Base-by-base conservation (phyloP, 208 protist species). In the Trypanosoma avium region DNA sequence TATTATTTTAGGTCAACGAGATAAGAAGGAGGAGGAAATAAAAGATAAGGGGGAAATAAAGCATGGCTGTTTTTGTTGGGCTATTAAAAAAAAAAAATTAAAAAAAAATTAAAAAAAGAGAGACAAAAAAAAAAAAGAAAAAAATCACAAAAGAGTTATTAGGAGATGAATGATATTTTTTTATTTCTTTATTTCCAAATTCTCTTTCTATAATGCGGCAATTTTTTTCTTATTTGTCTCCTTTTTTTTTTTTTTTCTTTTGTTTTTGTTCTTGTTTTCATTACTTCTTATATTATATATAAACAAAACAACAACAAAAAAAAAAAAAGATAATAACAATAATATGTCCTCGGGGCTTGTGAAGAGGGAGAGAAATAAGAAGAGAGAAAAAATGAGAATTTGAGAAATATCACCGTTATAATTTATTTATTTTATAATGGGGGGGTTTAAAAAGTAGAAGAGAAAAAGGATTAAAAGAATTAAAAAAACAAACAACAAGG, bases 1-100 rank as follows among this genome's bases (percentile, higher is more conserved):
- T n/a, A n/a, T n/a, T n/a, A n/a, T n/a, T n/a, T n/a, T n/a, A n/a
- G n/a, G n/a, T n/a, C n/a, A n/a, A n/a, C n/a, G n/a, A n/a, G n/a
- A n/a, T n/a, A 38, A 42, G 17, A 9, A 42, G 17, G 10, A 9
- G 4, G 10, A 13, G 4, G 36, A 42, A 42, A 15, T 3, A 42
- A 42, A n/a, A 42, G 36, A 42, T 13, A 42, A 42, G 36, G 10
- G 10, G 17, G 36, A 15, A 42, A 15, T 42, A 15, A 42, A 42
- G 36, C 2, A 13, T 58, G 47, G 30, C 40, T 58, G 45, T 61
- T 61, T 49, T 67, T 67, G 3, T 33, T 61, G 4, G 38, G 5
- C 32, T 21, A 67, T 62, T 48, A 32, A 36, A 62, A 49, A 59
- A 48, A 57, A 72, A 50, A 45, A 24, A 42, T 59, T 15, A 42